Percentiles rank a stretch among this genome's conserved stretches.
These are phyloP conservation scores for Ceratocystiopsis minuta DNA, from an alignment of 2,329 filamentous ascomycete genomes.

Conservation along the genomic window DNA sequence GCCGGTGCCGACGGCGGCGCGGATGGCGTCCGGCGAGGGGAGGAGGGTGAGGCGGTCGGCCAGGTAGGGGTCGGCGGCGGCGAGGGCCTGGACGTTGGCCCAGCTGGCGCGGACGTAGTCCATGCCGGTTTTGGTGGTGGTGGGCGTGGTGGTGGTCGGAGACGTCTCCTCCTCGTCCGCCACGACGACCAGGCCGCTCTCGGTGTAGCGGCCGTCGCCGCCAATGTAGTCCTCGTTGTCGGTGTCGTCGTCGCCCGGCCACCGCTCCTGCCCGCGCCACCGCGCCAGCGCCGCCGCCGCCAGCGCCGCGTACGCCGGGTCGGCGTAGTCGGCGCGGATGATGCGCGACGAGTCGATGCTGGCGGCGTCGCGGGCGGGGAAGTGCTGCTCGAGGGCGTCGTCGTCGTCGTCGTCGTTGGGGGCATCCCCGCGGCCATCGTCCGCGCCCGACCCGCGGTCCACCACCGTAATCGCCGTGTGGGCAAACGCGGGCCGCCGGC, in stretches of 20 bases:
- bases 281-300: constrained; percentile 49
- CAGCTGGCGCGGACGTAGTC: constrained; percentile 43
- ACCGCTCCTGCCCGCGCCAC: constrained; percentile 32
- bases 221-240: constrained; percentile 31
- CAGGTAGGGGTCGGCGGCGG: constrained; percentile 18
- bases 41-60: constrained; percentile 20
- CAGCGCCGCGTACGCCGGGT: constrained; percentile 57
- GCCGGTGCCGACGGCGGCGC: constrained; percentile 25
- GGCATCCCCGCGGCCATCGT: background rate
- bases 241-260: background rate
- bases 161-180: constrained; percentile 21
- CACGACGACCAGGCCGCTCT: constrained; percentile 50
- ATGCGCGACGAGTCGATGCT: constrained; percentile 47
- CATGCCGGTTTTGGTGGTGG: constrained; percentile 23
- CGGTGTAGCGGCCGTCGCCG: constrained; percentile 47
- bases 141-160: too few relatives aligned
- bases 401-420: background rate
- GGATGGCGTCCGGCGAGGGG: constrained; percentile 25
- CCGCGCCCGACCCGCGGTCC: constrained; percentile 26
- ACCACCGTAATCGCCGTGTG: constrained; percentile 38
- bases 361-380: constrained; percentile 40
- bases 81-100: constrained; percentile 39
- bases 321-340: constrained; percentile 61
- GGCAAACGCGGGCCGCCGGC: constrained; percentile 38
- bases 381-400: constrained; percentile 21